Evolutionary conservation across 2,329 filamentous ascomycete species (phyloP).

Genomic region (Colletotrichum sp.): DNA sequence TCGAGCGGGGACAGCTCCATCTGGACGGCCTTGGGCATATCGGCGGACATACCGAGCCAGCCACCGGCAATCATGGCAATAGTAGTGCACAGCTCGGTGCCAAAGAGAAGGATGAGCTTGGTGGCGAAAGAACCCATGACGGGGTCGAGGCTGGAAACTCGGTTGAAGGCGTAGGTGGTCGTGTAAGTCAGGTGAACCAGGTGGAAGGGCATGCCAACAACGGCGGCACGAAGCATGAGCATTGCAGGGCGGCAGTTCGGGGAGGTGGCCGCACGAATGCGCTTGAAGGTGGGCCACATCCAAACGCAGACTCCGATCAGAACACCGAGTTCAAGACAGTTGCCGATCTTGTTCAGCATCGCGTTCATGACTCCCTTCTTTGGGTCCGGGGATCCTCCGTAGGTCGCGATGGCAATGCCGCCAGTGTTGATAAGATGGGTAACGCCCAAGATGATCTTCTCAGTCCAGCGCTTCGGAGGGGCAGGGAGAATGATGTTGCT

Average conservation of each 20-base stretch:
- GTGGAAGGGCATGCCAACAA: slow-evolving; percentile 25
- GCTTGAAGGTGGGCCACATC: slow-evolving; percentile 25
- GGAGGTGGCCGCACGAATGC: neutral
- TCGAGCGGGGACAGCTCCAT: neutral
- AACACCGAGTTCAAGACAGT: slow-evolving; percentile 26
- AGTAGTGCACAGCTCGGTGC: slow-evolving; percentile 21
- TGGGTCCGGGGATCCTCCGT: slow-evolving; percentile 22
- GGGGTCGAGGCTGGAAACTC: slow-evolving; percentile 22
- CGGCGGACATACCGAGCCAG: slow-evolving; percentile 11
- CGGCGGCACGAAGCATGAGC: slow-evolving; percentile 21
- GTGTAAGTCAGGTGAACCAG: slow-evolving; percentile 25
- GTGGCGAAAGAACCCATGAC: slow-evolving; percentile 26
- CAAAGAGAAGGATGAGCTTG: slow-evolving; percentile 25
- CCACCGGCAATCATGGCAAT: slow-evolving; percentile 15
- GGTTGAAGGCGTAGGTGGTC: slow-evolving; percentile 27
- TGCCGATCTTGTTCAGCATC: slow-evolving; percentile 23
- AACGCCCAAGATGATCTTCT: slow-evolving; percentile 27
- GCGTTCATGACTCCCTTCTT: slow-evolving; percentile 20
- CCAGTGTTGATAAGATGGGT: slow-evolving; percentile 27
- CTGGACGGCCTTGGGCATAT: neutral
- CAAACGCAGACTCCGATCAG: slow-evolving; percentile 24
- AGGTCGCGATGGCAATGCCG: slow-evolving; percentile 24
- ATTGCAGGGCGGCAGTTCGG: slow-evolving; percentile 21
- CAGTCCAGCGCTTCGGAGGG: slow-evolving; percentile 16
- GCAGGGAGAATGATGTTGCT: slow-evolving; percentile 25